phyloP scores from a whole-genome alignment of 768 basidiomycete species.

The Mycena albidolilacea region DNA sequence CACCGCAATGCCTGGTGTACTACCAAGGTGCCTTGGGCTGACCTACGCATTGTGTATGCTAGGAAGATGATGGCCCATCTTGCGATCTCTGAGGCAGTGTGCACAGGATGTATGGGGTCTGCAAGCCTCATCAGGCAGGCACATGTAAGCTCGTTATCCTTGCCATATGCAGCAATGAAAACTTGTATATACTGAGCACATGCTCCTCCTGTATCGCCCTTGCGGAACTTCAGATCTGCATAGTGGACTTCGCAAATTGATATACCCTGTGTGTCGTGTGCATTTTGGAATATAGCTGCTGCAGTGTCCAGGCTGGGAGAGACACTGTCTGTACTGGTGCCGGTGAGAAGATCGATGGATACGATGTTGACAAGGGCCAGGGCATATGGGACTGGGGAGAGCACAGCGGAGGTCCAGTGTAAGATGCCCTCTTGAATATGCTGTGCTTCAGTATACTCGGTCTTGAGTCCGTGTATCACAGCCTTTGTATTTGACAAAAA shows the following conservation, averaged over 20 bases:
- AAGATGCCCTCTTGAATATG: not conserved
- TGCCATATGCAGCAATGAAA: not conserved
- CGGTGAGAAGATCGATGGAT: not conserved
- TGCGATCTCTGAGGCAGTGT: not conserved
- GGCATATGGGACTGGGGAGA: not conserved
- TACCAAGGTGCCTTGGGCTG: not conserved
- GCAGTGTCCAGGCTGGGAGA: not conserved
- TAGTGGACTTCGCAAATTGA: not conserved
- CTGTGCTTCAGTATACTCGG: not conserved
- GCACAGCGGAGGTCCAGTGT: not conserved
- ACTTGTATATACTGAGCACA: not conserved
- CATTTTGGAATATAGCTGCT: not conserved
- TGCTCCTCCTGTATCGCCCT: not conserved
- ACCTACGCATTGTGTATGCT: not conserved
- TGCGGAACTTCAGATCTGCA: not conserved
- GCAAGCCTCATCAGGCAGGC: not conserved
- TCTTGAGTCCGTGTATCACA: not conserved
- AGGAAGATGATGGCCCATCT: slow-evolving; percentile 5
- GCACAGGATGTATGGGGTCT: not conserved
- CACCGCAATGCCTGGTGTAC: not conserved
- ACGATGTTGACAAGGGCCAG: not conserved
- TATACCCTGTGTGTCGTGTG: not conserved
- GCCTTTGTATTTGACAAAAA: not conserved
- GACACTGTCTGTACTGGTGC: not conserved
- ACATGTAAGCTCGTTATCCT: not conserved